phyloP scores from a whole-genome alignment of 2,329 filamentous ascomycete genomes.

The Clarireedia hainanense region DNA sequence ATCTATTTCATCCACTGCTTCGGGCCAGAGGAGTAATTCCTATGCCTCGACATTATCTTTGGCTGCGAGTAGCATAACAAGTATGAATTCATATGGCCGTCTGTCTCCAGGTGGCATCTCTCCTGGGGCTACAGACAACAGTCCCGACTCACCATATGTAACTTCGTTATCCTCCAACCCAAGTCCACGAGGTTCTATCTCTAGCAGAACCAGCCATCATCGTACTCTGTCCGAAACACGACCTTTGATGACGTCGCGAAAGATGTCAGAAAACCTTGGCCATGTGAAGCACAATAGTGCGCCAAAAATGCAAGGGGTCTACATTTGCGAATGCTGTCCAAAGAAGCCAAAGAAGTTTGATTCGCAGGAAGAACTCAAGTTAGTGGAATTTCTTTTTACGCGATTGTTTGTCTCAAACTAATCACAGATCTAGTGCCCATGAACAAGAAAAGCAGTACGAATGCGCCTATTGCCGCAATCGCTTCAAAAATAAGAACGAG shows the following conservation, averaged over 20 bases:
- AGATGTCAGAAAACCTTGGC: slow-evolving; percentile 36
- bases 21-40: slow-evolving; percentile 51
- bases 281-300: slow-evolving; percentile 37
- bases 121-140: slow-evolving; percentile 29
- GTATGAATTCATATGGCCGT: slow-evolving; percentile 52
- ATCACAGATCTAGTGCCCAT: slow-evolving; percentile 54
- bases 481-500: slow-evolving; percentile 99
- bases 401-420: slow-evolving; percentile 18
- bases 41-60: slow-evolving; percentile 55
- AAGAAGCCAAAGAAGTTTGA: slow-evolving; percentile 98
- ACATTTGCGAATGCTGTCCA: slow-evolving; percentile 88
- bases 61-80: slow-evolving; percentile 56
- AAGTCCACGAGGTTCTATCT: slow-evolving; percentile 31
- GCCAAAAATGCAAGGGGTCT: slow-evolving; percentile 48
- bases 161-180: slow-evolving; percentile 36
- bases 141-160: slow-evolving; percentile 44
- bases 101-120: slow-evolving; percentile 53
- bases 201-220: slow-evolving; percentile 27
- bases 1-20: slow-evolving; percentile 60
- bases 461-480: slow-evolving; percentile 84
- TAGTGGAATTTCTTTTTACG: slow-evolving; percentile 32
- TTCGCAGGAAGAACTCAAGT: slow-evolving; percentile 75
- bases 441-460: slow-evolving; percentile 95
- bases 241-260: slow-evolving; percentile 34
- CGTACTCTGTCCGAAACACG: slow-evolving; percentile 33